A percentile compares a stretch with the other conserved stretches of the same genome.
Evolutionary conservation across 1,284 basidiomycete species (phyloP).

Genomic region (Cerioporus squamosus): DNA sequence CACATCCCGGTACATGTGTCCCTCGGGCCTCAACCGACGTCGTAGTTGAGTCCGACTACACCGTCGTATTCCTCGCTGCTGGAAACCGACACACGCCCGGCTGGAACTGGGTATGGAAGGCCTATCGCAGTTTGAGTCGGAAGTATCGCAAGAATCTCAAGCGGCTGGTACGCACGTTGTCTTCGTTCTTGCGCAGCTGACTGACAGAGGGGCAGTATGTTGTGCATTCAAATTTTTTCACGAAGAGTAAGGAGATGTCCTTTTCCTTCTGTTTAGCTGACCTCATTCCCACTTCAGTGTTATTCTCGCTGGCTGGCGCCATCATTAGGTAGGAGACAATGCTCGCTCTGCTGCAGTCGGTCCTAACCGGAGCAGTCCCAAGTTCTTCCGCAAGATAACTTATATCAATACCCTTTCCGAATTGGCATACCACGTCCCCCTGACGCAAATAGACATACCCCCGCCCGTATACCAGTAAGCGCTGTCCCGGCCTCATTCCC

Average conservation of each 20-base stretch:
- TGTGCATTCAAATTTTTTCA: constrained; percentile 86
- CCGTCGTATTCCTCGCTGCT: constrained; percentile 83
- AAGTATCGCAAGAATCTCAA: constrained; percentile 91
- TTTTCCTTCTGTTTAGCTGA: background rate
- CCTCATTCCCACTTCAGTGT: constrained; percentile 52
- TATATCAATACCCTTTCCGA: constrained; percentile 76
- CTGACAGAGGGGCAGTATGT: constrained; percentile 59
- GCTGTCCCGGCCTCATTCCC: constrained; percentile 1
- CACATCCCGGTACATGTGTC: background rate
- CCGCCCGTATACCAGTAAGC: constrained; percentile 78
- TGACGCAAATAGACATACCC: constrained; percentile 85
- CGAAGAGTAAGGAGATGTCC: constrained; percentile 63
- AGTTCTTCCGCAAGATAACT: constrained; percentile 84
- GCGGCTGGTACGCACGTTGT: constrained; percentile 57
- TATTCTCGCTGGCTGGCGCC: constrained; percentile 84
- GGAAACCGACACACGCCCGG: constrained; percentile 76
- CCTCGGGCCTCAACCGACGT: constrained; percentile 6
- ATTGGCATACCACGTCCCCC: constrained; percentile 73
- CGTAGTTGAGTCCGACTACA: constrained; percentile 87
- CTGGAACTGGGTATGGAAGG: constrained; percentile 92
- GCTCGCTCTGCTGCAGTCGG: background rate
- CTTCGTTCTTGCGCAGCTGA: background rate
- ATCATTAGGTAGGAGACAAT: constrained; percentile 68
- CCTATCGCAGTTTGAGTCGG: constrained; percentile 77
- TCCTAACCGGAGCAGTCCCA: constrained; percentile 55